Evolutionary conservation across 371 early-diverging fungal genomes (phyloP), one percentile per base, ranked within the genome.

Genomic region (Mortierella sp.): DNA sequence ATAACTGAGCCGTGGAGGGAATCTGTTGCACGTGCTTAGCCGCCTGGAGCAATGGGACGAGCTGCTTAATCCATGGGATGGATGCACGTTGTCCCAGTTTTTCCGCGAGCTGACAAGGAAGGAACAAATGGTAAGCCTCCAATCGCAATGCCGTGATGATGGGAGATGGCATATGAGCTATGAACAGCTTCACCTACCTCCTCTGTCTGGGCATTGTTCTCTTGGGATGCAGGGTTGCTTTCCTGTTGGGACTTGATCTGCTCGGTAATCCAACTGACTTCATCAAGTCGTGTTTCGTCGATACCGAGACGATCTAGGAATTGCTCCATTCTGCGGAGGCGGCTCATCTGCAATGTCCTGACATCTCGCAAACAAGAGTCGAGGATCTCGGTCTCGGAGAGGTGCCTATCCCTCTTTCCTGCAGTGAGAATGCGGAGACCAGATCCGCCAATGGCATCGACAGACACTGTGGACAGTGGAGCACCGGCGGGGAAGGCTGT

Each of bases 321-420:
- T 47, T 64, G 57, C 17, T 76, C 77, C 13, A 76, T 76, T 2
- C 69, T 64, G 21, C 69, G 77, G 22, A 76, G 51, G 6, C 77
- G 65, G 22, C 40, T 60, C 66, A 65, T 25, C 24, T 76, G 77
- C 28, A 76, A 25, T 0, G 58, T 44, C 13, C 58, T 60, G 54
- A 76, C 70, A 48, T 76, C 64, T 1, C 66, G 65, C 21, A 76
- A 52, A 29, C 77, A 76, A 2, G 77, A 76, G 53, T 76, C 77
- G 3, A 76, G 62, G 29, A 76, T 60, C 45, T 76, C 77, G 2
- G 77, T 49, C 51, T 76, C 77, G 13, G 77, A 47, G 52, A 57
- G 57, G 17, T 60, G 52, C 12, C 77, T 44, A 39, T 65, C 70
- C 1, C 77, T 51, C 52, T 76, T 76, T 44, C 68, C 74, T 1